Evolutionary conservation across 2,329 filamentous ascomycete genomes (phyloP).

Genomic region (Diaporthe vexans): DNA sequence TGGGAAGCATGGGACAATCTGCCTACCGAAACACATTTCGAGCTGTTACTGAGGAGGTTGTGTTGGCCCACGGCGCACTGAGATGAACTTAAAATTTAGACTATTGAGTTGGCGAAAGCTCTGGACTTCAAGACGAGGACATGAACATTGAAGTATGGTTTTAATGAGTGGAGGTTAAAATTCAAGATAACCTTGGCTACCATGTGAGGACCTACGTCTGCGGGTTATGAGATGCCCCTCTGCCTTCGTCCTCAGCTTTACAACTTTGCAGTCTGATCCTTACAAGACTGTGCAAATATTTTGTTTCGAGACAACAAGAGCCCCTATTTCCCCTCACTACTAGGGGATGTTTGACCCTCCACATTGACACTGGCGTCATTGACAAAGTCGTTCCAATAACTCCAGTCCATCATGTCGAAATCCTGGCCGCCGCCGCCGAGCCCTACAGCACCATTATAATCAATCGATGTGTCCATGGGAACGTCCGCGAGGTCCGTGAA

Average conservation of each 20-base stretch:
- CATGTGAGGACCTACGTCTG: not conserved
- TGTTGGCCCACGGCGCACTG: not conserved
- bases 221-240: not conserved
- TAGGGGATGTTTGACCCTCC: slow-evolving; percentile 33
- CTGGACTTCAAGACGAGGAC: not conserved
- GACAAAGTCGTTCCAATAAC: slow-evolving; percentile 61
- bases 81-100: not conserved
- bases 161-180: slow-evolving; percentile 9
- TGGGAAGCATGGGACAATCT: not conserved
- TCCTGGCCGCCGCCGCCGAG: slow-evolving; percentile 46
- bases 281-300: not conserved
- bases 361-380: slow-evolving; percentile 50
- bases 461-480: slow-evolving; percentile 11
- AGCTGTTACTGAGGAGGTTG: not conserved
- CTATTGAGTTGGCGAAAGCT: not conserved
- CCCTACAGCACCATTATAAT: slow-evolving; percentile 8
- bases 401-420: slow-evolving; percentile 52
- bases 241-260: too few relatives aligned
- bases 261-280: not conserved
- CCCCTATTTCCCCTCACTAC: slow-evolving; percentile 34
- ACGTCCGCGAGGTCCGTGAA: slow-evolving; percentile 31
- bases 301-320: not conserved
- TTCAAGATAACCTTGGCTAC: not conserved
- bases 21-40: not conserved
- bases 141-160: not conserved